A percentile compares a stretch with the other conserved stretches of the same genome.
These are phyloP conservation scores for Pseudopyrenochaeta lycopersici DNA, from an alignment of 2,329 filamentous ascomycete genomes.

Conservation along the genomic window DNA sequence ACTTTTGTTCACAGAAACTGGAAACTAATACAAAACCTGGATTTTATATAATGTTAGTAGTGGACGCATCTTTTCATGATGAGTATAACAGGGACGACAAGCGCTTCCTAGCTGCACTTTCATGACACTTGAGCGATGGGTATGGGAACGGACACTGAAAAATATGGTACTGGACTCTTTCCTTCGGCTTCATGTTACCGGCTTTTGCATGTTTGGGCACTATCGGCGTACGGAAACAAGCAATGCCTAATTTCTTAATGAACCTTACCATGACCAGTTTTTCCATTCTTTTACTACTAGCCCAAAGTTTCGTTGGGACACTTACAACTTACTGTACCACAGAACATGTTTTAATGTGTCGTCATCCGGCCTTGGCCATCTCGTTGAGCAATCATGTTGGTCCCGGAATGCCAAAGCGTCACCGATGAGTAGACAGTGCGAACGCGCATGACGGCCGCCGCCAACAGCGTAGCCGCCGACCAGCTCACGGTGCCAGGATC, in stretches of 20 bases:
- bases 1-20: slow-evolving; percentile 33
- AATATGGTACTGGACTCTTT: not conserved
- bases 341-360: not conserved
- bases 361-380: not conserved
- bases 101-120: not conserved
- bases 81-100: not conserved
- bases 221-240: not conserved
- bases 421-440: not conserved
- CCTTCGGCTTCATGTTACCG: not conserved
- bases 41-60: not conserved
- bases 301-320: not conserved
- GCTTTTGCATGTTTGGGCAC: not conserved
- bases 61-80: not conserved
- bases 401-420: too few relatives aligned
- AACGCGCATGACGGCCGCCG: not conserved
- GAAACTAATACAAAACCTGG: slow-evolving; percentile 11
- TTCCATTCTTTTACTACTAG: not conserved
- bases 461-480: not conserved
- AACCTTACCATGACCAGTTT: not conserved
- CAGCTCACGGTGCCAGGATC: not conserved
- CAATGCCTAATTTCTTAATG: not conserved
- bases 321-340: not conserved
- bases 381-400: not conserved
- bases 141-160: not conserved
- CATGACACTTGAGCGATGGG: not conserved